Base-by-base conservation (phyloP, 495 filamentous ascomycete species). In the Neurospora sp. region DNA sequence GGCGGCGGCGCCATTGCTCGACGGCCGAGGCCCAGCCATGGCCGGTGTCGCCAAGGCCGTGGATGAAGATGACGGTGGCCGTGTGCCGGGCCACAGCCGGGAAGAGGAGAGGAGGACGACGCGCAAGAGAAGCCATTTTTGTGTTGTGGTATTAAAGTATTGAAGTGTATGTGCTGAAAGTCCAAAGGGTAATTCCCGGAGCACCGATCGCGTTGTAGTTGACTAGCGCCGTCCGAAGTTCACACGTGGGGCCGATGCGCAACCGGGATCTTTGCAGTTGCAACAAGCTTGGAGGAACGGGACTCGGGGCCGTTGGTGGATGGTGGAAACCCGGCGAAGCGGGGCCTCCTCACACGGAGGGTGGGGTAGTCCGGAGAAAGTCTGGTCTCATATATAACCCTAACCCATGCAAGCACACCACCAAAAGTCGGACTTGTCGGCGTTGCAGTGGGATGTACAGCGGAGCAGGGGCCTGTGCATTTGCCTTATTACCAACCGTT, bases 51-150 rank as follows among this genome's bases (percentile, higher is more conserved):
- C 96, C 96, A 37, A 98, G 86, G 8, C 96, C 96, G 78, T 99
- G 96, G 66, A 93, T 86, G 83, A 96, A 92, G 78, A 99, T 98
- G 76, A 97, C 92, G 3, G 95, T 97, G 40, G 95, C 93, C 48
- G 96, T 98, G 80, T 98, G 95, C 77, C 89, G 92, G 78, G 89
- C 93, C 62, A 94, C 85, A n/a, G 96, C 94, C 18, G 94, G 93
- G 75, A 98, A 91, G 8, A 97, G 85, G 69, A 95, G 85, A 9
- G 83, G 83, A 54, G 78, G 77, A 18, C 77, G 69, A 69, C 82
- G 75, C 59, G 77, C 41, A 23, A 78, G 23, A 37, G 78, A 75
- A 18, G 82, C 66, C 84, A 85, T 82, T 59, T 39, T 37, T n/a
- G 20, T 39, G 54, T 35, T 7, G 7, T 35, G 40, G 16, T 35